Base-by-base conservation (phyloP, 352 stramenopile species). In the Globisporangium recalcitrans region DNA sequence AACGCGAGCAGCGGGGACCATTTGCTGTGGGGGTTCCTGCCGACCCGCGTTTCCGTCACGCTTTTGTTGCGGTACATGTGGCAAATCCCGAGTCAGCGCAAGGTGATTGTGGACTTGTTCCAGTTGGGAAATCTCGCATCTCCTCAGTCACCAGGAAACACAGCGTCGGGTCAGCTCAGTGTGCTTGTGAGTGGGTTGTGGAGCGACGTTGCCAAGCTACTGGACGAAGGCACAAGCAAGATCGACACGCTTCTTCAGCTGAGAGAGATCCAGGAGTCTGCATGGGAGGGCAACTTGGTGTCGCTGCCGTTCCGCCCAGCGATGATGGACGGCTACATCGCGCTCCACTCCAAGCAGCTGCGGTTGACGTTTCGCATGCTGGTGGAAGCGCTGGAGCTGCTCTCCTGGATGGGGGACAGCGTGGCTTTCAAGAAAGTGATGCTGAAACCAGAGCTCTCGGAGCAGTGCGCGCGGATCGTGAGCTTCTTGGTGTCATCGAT, bases 311-410 rank as follows among this genome's bases (percentile, higher is more conserved):
- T 87, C 61, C 68, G 75, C 9, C 78, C 75, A 21, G 74, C 78
- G 47, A 80, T 85, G 71, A 72, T 87, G 10, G 75, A 85, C 55
- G 71, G 71, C 1, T 87, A 87, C 60, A 77, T 89, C 24, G 83
- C 77, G 2, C 76, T 92, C 24, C 82, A 90, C 51, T 76, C 77
- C 4, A 92, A 92, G 53, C 81, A 92, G 38, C 62, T 90, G 26
- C 73, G 83, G 0, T 47, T 90, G 54, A 79, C 79, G 13, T 78
- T 90, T 51, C 79, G 80, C 26, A 67, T 85, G 38, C 64, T 92
- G 3, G 49, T 90, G 21, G 83, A 90, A 65, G 74, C 77, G 5
- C 52, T 93, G 31, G 80, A 90, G 59, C 53, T 87, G 51, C 69
- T 82, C 3, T 82, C 80, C 13, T 93, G 83, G 81, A 73, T 88